Percentiles rank a stretch among this genome's conserved stretches.
Conservation (phyloP, 2,329 filamentous ascomycete species). For the Cordyceps cicadae region DNA sequence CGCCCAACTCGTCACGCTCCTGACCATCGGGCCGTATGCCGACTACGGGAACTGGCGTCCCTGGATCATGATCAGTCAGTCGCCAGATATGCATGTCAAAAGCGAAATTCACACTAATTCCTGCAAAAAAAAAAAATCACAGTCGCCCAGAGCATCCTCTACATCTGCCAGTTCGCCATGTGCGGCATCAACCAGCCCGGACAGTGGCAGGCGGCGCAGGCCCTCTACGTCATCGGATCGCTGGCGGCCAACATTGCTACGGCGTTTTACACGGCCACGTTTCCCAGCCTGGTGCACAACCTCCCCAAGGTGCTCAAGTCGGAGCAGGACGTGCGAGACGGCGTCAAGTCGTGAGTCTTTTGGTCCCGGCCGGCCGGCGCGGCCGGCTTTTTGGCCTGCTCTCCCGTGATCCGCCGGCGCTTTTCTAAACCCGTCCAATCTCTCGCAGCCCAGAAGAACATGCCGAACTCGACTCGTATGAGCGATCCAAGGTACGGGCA, state of each 20-base stretch:
- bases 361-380: too few relatives aligned
- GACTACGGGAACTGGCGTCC: conserved; percentile 19
- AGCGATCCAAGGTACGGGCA: conserved; percentile 15
- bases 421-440: background rate
- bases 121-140: background rate
- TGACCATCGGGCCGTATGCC: conserved; percentile 17
- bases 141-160: conserved; percentile 12
- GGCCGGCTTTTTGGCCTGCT: too few relatives aligned
- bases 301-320: conserved; percentile 16
- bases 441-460: conserved; percentile 12
- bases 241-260: conserved; percentile 17
- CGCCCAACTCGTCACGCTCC: conserved; percentile 16
- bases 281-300: conserved; percentile 15
- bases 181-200: conserved; percentile 15
- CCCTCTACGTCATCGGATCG: conserved; percentile 15
- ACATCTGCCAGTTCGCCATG: conserved; percentile 16
- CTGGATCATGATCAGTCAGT: conserved; percentile 18
- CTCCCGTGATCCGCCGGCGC: too few relatives aligned
- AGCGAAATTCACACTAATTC: background rate
- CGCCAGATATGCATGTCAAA: background rate
- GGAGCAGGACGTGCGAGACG: conserved; percentile 14
- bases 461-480: conserved; percentile 16
- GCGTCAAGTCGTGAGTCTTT: conserved; percentile 11
- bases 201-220: conserved; percentile 16
- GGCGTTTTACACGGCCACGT: conserved; percentile 16